Conservation (phyloP, 768 basidiomycete genomes). For the Tricholoma sp. region DNA sequence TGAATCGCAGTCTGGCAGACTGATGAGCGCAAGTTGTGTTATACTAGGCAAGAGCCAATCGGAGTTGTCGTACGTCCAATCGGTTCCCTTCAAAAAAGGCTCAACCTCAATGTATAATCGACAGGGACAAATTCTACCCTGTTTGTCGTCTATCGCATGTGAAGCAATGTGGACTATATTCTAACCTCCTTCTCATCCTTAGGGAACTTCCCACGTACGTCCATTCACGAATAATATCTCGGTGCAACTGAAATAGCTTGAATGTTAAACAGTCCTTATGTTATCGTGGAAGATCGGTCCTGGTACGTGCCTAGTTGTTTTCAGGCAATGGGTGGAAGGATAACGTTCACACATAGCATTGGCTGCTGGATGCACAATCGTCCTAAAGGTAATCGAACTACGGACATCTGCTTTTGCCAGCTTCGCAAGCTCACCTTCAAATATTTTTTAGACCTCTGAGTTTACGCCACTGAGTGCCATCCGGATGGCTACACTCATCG, state of each 20-base stretch:
- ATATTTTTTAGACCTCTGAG: slow-evolving; percentile 59
- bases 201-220: slow-evolving; percentile 62
- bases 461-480: slow-evolving; percentile 72
- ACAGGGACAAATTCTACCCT: slow-evolving; percentile 25
- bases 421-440: too few relatives aligned
- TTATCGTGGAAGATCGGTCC: slow-evolving; percentile 76
- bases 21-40: not conserved
- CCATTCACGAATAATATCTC: not conserved
- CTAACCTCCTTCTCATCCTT: slow-evolving; percentile 20
- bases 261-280: slow-evolving; percentile 44
- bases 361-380: slow-evolving; percentile 74
- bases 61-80: slow-evolving; percentile 2
- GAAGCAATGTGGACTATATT: slow-evolving; percentile 16
- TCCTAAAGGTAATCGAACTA: slow-evolving; percentile 45
- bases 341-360: slow-evolving; percentile 45
- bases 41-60: slow-evolving; percentile 1
- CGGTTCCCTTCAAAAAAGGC: not conserved
- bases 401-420: not conserved
- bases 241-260: not conserved
- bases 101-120: not conserved
- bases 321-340: not conserved
- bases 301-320: slow-evolving; percentile 28
- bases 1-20: not conserved
- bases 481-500: slow-evolving; percentile 46
- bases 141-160: slow-evolving; percentile 9